Percentiles rank a stretch among this genome's conserved stretches.
Conservation (phyloP, 192 early-diverging fungal species). For the Coemansia sp. region DNA sequence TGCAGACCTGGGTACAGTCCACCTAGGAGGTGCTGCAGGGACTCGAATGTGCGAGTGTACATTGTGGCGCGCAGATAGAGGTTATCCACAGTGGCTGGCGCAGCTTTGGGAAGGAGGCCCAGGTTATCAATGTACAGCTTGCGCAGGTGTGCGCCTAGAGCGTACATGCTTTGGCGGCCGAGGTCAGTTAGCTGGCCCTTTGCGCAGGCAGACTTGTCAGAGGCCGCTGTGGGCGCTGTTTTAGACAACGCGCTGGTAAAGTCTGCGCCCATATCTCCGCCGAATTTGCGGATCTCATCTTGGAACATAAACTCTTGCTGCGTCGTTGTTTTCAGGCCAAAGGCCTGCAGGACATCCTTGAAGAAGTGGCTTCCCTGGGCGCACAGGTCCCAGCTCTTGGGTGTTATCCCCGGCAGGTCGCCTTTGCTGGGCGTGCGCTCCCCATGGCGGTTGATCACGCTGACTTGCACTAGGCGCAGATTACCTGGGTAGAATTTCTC, state of each 20-base stretch:
- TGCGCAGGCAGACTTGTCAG: constrained; percentile 12
- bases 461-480: constrained; percentile 46
- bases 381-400: constrained; percentile 47
- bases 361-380: constrained; percentile 21
- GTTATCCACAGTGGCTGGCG: neutral
- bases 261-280: constrained; percentile 4
- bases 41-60: constrained; percentile 63
- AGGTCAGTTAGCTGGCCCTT: constrained; percentile 56
- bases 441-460: constrained; percentile 52
- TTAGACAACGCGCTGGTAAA: no score
- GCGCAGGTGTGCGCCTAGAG: constrained; percentile 51
- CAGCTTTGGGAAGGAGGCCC: constrained; percentile 31
- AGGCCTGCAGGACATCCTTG: constrained; percentile 29
- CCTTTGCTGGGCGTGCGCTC: constrained; percentile 39
- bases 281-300: neutral
- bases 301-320: constrained; percentile 31
- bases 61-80: constrained; percentile 58
- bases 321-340: constrained; percentile 7
- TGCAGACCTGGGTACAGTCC: constrained; percentile 58
- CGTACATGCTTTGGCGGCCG: constrained; percentile 53
- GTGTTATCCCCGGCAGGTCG: constrained; percentile 13
- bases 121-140: constrained; percentile 55
- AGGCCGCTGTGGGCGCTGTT: neutral
- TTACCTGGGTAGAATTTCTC: constrained; percentile 41
- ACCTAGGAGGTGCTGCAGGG: constrained; percentile 59